phyloP scores from a whole-genome alignment of 768 basidiomycete species.

The Paxillus involutus region DNA sequence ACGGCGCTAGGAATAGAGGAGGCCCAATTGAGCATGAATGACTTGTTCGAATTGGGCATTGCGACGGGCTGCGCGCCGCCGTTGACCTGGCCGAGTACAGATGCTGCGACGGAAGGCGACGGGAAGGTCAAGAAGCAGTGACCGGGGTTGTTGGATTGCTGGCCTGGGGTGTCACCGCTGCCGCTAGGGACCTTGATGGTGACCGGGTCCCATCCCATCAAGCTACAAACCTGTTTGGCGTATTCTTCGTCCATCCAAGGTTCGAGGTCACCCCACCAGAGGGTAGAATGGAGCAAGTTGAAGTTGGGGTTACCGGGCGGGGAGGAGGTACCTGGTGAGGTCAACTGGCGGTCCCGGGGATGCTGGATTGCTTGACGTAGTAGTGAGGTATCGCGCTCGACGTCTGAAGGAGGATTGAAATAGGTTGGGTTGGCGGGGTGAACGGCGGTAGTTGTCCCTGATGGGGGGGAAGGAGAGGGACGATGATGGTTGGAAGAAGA shows the following conservation, averaged over 20 bases:
- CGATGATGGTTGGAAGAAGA: slow-evolving; percentile 49
- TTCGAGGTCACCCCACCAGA: slow-evolving; percentile 88
- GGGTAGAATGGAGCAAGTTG: slow-evolving; percentile 52
- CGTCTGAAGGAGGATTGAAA: slow-evolving; percentile 18
- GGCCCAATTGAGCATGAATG: slow-evolving; percentile 84
- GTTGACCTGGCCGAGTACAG: slow-evolving; percentile 68
- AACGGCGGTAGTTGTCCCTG: slow-evolving; percentile 22
- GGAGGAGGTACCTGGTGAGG: slow-evolving; percentile 15
- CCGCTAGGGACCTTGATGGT: slow-evolving; percentile 71
- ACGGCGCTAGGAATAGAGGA: slow-evolving; percentile 39
- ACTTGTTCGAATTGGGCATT: slow-evolving; percentile 86
- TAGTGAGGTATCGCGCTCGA: slow-evolving; percentile 17
- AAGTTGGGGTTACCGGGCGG: slow-evolving; percentile 28
- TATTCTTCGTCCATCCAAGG: slow-evolving; percentile 98
- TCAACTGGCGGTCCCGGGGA: slow-evolving; percentile 15
- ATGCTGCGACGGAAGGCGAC: slow-evolving; percentile 63
- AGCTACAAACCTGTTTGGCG: slow-evolving; percentile 79
- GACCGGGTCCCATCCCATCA: slow-evolving; percentile 87
- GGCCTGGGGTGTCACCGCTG: slow-evolving; percentile 54
- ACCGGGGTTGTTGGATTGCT: slow-evolving; percentile 79
- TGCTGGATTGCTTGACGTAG: slow-evolving; percentile 18
- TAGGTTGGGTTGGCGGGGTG: slow-evolving; percentile 15
- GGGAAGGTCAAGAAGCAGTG: slow-evolving; percentile 90
- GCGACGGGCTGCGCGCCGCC: slow-evolving; percentile 44
- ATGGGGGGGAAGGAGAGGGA: slow-evolving; percentile 35